Base-by-base conservation (phyloP, 1,284 basidiomycete genomes). In the Mrakiaceae sp. region DNA sequence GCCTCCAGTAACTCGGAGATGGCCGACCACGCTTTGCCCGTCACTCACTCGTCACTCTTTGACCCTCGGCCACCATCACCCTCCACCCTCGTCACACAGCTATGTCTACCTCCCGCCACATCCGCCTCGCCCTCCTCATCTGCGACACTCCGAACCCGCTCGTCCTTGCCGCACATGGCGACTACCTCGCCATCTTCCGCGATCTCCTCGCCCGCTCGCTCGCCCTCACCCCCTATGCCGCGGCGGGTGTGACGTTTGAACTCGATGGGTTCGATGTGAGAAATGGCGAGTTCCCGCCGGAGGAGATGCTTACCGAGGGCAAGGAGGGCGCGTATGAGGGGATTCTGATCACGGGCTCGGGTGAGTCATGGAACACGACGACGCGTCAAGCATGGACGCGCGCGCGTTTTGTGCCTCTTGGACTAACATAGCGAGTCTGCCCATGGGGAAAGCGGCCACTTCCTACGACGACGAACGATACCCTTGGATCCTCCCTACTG, bases 191-290 rank as follows among this genome's bases (percentile, higher is more conserved):
- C 53, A 75, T 79, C 63, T 80, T 75, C 68, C 66, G 68, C 9
- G 64, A 69, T n/a, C 74, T 77, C 69, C 75, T 79, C n/a, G 53
- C 64, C 12, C 64, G 69, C 48, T 71, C 75, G 14, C 70, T 78
- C 4, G 67, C 65, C 1, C 27, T 27, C 27, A 63, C 48, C 48
- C 44, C 58, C 4, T 70, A 1, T 72, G 62, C 5, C 51, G 71
- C 4, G 0, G 60, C 67, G 3, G 61, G 57, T 5, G 68, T 73
- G 12, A 72, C 76, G 58, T 70, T 81, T 10, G 70, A 75, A 9
- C 66, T 82, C 0, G 77, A 79, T 55, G 76, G 76, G 9, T 82
- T 77, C 70, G 78, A 82, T 67, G 80, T 80, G 0, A 77, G 79
- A 6, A 70, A 74, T 40, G 69, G 68, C 57, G 74, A 79, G 64